These are phyloP conservation scores for Myxozyma kluyveri DNA, from an alignment of 805 yeast genomes.

Conservation along the genomic window DNA sequence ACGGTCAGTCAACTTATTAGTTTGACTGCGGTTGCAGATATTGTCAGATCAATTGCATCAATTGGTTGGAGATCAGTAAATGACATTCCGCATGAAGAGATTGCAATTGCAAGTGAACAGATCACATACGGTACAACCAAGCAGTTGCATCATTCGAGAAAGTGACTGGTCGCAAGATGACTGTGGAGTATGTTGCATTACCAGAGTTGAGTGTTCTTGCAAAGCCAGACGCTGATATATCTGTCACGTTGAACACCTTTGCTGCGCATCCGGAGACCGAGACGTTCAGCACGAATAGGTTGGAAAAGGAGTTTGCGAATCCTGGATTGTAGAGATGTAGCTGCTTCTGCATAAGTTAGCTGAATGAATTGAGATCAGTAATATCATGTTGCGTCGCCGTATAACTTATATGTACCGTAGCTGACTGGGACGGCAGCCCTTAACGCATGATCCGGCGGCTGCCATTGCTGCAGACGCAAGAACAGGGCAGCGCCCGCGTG, in stretches of 20 bases:
- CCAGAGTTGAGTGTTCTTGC: constrained; percentile 1
- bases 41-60: constrained; percentile 33
- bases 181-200: background rate
- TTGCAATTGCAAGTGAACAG: constrained; percentile 25
- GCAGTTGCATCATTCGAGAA: constrained; percentile 27
- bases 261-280: constrained; percentile 19
- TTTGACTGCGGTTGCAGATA: constrained; percentile 30
- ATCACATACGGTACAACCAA: constrained; percentile 24
- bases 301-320: constrained; percentile 32
- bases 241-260: constrained; percentile 1
- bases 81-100: constrained; percentile 31
- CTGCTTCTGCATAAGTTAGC: no score
- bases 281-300: constrained; percentile 5
- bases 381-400: no score
- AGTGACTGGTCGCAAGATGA: constrained; percentile 22
- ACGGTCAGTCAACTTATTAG: constrained; percentile 22
- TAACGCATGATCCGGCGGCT: no score
- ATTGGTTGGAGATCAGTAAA: constrained; percentile 25
- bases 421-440: no score
- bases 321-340: constrained; percentile 34
- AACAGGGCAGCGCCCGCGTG: no score
- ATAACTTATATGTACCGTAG: no score
- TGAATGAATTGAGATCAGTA: no score
- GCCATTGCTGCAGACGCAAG: no score
- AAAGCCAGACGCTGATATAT: background rate